A percentile compares a stretch with the other conserved stretches of the same genome.
phyloP scores from a whole-genome alignment of 768 basidiomycete species.

The Phaffia australis region DNA sequence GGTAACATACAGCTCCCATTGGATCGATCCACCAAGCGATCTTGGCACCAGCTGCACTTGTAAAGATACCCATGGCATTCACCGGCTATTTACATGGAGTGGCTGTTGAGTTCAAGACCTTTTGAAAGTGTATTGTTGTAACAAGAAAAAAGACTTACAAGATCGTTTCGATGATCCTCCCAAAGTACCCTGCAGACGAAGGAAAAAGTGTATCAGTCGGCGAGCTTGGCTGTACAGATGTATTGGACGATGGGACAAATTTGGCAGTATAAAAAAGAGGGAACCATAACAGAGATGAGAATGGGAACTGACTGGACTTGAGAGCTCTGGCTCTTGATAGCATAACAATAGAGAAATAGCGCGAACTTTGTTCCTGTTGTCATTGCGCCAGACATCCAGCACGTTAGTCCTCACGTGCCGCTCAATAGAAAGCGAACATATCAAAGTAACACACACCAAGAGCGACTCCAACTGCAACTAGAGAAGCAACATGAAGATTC shows the following conservation, averaged over 20 bases:
- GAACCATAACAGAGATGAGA: background rate
- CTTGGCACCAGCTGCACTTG: slow-evolving; percentile 38
- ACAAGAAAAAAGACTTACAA: slow-evolving; percentile 66
- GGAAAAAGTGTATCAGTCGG: no score
- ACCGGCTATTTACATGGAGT: slow-evolving; percentile 7
- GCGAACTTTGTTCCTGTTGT: slow-evolving; percentile 62
- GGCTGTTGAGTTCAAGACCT: slow-evolving; percentile 22
- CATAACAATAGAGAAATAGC: slow-evolving; percentile 76
- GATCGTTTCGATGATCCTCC: slow-evolving; percentile 91
- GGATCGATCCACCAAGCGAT: slow-evolving; percentile 30
- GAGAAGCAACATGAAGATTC: slow-evolving; percentile 64
- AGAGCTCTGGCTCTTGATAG: slow-evolving; percentile 40
- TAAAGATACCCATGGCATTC: slow-evolving; percentile 38
- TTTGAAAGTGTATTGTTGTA: background rate
- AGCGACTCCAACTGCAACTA: slow-evolving; percentile 71
- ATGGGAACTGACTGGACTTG: slow-evolving; percentile 53
- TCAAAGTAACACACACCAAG: slow-evolving; percentile 48
- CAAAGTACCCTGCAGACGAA: slow-evolving; percentile 52
- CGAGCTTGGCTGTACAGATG: no score
- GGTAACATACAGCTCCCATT: slow-evolving; percentile 16
- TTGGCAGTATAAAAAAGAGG: background rate
- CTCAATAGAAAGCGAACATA: background rate
- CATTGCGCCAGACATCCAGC: slow-evolving; percentile 5
- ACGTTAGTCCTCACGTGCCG: background rate
- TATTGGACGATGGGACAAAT: no score